Percentiles rank a stretch among this genome's conserved stretches.
phyloP scores from a whole-genome alignment of 192 early-diverging fungal species.

The Funneliformis geosporum region DNA sequence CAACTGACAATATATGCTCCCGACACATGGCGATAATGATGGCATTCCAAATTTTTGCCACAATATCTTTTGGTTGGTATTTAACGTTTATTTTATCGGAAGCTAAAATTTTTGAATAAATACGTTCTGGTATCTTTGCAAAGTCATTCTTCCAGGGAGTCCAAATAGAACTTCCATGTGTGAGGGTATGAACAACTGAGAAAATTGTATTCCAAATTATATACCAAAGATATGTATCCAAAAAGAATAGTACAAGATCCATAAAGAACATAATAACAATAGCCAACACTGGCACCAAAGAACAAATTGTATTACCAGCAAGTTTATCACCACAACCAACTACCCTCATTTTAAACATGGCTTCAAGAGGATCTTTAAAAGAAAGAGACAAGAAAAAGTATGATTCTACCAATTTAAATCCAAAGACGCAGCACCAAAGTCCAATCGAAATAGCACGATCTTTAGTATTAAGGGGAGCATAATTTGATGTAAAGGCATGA shows the following conservation, averaged over 20 bases:
- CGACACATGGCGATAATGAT: conserved; percentile 83
- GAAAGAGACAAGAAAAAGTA: conserved; percentile 83
- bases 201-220: conserved; percentile 84
- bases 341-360: conserved; percentile 50
- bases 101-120: conserved; percentile 74
- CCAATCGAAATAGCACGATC: conserved; percentile 70
- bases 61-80: conserved; percentile 76
- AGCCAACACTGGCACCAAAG: conserved; percentile 67
- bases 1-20: conserved; percentile 74
- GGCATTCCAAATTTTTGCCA: conserved; percentile 85
- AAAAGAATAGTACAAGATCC: conserved; percentile 74
- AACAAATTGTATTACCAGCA: conserved; percentile 58
- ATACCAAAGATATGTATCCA: conserved; percentile 89
- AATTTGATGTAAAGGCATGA: conserved; percentile 73
- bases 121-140: conserved; percentile 74
- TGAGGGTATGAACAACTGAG: conserved; percentile 74
- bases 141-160: conserved; percentile 82
- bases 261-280: conserved; percentile 75
- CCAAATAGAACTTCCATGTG: conserved; percentile 80
- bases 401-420: conserved; percentile 77
- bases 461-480: conserved; percentile 64
- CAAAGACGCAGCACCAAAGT: conserved; percentile 72
- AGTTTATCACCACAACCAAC: conserved; percentile 62
- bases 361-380: conserved; percentile 75
- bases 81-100: conserved; percentile 73